Percentiles rank a stretch among this genome's conserved stretches.
Conservation (phyloP, 805 yeast genomes). For the Torulaspora franciscae region DNA sequence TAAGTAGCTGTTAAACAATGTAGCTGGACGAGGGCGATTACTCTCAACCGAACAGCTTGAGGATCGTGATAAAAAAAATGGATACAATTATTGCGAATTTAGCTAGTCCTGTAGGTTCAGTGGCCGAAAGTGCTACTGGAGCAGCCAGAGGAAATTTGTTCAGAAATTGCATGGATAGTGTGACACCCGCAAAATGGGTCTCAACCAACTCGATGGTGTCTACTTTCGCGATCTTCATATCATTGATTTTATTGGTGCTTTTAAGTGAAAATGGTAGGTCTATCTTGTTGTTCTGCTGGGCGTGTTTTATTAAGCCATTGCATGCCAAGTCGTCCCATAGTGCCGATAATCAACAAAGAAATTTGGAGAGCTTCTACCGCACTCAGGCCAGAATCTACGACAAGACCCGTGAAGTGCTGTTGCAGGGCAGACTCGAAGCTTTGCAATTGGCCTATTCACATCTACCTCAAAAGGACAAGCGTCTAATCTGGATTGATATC, state of each 20-base stretch:
- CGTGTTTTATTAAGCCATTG: constrained; percentile 36
- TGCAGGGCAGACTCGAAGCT: constrained; percentile 68
- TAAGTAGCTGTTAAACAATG: too few relatives aligned
- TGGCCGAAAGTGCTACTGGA: constrained; percentile 5
- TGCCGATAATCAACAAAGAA: constrained; percentile 30
- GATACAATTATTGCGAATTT: constrained; percentile 1
- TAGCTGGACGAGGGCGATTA: not conserved
- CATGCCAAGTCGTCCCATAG: constrained; percentile 11
- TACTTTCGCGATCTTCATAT: not conserved
- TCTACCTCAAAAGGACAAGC: constrained; percentile 32
- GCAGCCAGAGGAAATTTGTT: constrained; percentile 4
- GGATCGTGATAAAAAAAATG: not conserved
- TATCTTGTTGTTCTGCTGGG: constrained; percentile 27
- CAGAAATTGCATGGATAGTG: constrained; percentile 5
- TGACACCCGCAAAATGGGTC: constrained; percentile 3
- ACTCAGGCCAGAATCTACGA: constrained; percentile 77
- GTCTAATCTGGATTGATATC: constrained; percentile 62
- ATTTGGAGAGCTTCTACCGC: constrained; percentile 60
- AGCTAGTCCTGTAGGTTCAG: constrained; percentile 6
- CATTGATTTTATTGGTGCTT: not conserved
- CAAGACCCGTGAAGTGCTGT: constrained; percentile 56
- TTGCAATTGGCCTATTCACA: constrained; percentile 57
- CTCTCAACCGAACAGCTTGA: not conserved
- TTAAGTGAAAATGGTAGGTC: constrained; percentile 5
- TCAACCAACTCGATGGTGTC: constrained; percentile 2